Evolutionary conservation across 805 yeast genomes (phyloP), one percentile per base, ranked within the genome.

Genomic region (Candida germanica): DNA sequence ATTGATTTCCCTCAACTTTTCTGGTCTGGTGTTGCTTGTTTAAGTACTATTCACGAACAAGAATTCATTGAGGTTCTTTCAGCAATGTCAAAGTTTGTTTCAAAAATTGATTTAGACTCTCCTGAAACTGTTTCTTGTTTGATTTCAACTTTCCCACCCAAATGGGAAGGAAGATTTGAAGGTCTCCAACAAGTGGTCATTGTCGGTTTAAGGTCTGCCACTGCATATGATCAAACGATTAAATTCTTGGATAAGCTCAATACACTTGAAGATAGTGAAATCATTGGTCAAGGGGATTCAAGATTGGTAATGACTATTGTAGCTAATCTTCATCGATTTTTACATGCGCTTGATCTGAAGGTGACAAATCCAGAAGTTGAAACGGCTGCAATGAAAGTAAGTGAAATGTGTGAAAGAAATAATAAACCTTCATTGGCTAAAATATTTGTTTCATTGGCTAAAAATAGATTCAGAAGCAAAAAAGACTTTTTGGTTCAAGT

Each of bases 101-200:
- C 89, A 2, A 91, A 88, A 51, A 86, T 91, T 50, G 96, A 87
- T 53, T 63, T 87, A 34, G 88, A 84, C 44, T 79, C 95, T 0
- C 84, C 82, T 0, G 95, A 85, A 37, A 86, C 95, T 0, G 91
- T 88, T 1, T 78, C 83, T 16, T 81, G 94, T 56, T 69, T 89
- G 40, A 77, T 86, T 12, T 75, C 93, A 0, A 84, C 93, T 0
- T 93, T 89, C 54, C 99, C 99, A 0, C 80, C 93, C 0, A 83
- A 85, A 39, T 93, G 98, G 98, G 96, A 89, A 53, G 96, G 97
- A 1, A 75, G 80, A 38, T 93, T 88, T 57, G 91, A 83, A 51
- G 98, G 98, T 0, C 64, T 93, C 5, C 95, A 88, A 50, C 80
- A 75, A 29, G 71, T 83, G 13, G 78, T 89, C 0, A 66, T 87